Evolutionary conservation across 2,329 filamentous ascomycete genomes (phyloP).

Genomic region (Lasiodiplodia sp.): DNA sequence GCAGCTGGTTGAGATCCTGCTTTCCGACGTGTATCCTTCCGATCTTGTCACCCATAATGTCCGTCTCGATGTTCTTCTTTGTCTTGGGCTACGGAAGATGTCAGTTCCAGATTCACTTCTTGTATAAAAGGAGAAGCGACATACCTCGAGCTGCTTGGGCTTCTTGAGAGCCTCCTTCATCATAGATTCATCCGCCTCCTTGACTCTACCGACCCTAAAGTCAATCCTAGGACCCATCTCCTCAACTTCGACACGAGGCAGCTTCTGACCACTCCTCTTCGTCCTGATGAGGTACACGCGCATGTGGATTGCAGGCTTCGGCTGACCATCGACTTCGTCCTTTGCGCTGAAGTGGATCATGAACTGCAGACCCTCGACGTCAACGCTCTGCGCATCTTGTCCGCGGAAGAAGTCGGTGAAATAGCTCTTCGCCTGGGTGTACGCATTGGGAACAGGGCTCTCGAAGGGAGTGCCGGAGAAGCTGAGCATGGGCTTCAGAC

Average conservation of each 20-base stretch:
- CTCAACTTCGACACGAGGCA: constrained; percentile 91
- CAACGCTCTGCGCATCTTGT: constrained; percentile 79
- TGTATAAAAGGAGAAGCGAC: neutral
- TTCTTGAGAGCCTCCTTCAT: constrained; percentile 92
- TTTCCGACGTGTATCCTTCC: constrained; percentile 90
- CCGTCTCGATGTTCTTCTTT: constrained; percentile 96
- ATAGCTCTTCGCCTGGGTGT: constrained; percentile 85
- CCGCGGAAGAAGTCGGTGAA: constrained; percentile 92
- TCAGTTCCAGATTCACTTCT: constrained; percentile 30
- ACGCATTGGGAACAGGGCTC: constrained; percentile 78
- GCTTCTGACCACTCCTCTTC: constrained; percentile 82
- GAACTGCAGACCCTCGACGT: constrained; percentile 95
- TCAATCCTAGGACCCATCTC: constrained; percentile 96
- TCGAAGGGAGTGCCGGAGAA: constrained; percentile 92
- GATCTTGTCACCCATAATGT: constrained; percentile 94
- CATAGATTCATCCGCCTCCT: constrained; percentile 78
- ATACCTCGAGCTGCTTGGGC: constrained; percentile 74
- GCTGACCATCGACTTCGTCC: constrained; percentile 54
- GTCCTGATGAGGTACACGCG: constrained; percentile 88
- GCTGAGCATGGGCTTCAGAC: constrained; percentile 86
- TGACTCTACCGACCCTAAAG: constrained; percentile 82
- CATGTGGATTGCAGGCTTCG: constrained; percentile 63
- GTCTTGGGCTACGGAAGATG: constrained; percentile 59
- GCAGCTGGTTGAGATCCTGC: constrained; percentile 85
- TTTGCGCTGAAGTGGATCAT: constrained; percentile 82